Conservation (phyloP, 73 alveolate genomes). For the Breviolum minutum region DNA sequence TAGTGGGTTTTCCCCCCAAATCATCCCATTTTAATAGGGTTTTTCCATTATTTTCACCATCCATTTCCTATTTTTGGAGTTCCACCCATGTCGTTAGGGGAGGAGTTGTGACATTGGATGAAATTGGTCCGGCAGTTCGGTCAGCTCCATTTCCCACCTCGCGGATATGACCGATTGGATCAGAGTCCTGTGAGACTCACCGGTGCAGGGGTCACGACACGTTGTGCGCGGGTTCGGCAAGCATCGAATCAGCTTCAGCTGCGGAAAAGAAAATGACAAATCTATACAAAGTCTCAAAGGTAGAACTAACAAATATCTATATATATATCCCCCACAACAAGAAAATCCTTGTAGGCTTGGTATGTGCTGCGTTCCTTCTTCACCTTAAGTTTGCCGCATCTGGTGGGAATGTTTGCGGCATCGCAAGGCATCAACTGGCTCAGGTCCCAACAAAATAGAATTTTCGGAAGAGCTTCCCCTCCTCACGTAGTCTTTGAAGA, state of each 20-base stretch:
- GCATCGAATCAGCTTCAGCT: not conserved
- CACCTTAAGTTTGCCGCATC: not conserved
- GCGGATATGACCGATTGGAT: constrained; percentile 85
- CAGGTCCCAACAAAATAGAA: constrained; percentile 30
- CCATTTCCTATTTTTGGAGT: no score
- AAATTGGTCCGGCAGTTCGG: not conserved
- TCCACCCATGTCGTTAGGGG: no score
- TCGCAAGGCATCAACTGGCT: not conserved
- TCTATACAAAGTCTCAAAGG: not conserved
- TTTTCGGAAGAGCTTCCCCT: constrained; percentile 61
- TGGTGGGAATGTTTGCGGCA: not conserved
- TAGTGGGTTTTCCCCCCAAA: no score
- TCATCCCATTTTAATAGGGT: no score
- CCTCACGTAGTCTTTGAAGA: constrained; percentile 14
- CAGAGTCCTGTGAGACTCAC: constrained; percentile 21
- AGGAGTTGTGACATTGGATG: no score
- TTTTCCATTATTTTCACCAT: no score
- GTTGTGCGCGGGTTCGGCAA: not conserved
- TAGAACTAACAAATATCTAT: not conserved
- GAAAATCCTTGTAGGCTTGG: constrained; percentile 93
- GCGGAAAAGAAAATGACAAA: not conserved
- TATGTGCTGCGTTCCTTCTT: constrained; percentile 89
- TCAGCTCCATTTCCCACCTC: not conserved
- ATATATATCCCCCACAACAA: not conserved
- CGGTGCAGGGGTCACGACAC: not conserved